Evolutionary conservation across 371 early-diverging fungal species (phyloP), one percentile per base, ranked within the genome.

Genomic region (Smittium culicis): DNA sequence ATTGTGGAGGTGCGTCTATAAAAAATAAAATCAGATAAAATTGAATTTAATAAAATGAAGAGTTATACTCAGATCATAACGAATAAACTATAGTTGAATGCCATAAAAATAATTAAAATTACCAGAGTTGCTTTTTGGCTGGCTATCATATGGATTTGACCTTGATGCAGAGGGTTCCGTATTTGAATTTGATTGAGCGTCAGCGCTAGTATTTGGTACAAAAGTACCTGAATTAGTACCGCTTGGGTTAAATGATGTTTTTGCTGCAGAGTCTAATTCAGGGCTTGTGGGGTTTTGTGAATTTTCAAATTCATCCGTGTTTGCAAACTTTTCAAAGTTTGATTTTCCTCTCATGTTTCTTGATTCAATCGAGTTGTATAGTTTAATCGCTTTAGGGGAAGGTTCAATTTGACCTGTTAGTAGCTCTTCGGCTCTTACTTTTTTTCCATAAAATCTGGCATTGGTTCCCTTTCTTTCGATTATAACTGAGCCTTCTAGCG

Each of bases 381-480:
- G 82, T 33, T 81, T 77, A 69, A 86, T 87, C 1, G 93, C 94
- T 68, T 87, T 86, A 0, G 87, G 86, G 0, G 77, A 77, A 2
- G 78, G 77, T 30, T 34, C 59, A 27, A 88, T 74, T 2, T 74
- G 69, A 24, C 96, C 96, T 0, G 81, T 77, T 16, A 97, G 79
- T 1, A 97, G 73, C 65, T 92, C 88, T 62, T 86, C 87, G 0
- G 94, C 89, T 35, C 84, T 73, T 16, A 93, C 86, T 34, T 81
- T 83, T 54, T 86, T 80, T 20, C 90, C 86, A 73, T 97, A 97
- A 72, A 94, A 88, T 45, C 86, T 85, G 45, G 88, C 88, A 74
- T 96, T 96, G 25, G 95, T 91, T 69, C 96, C 97, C 75, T 88
- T 92, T 57, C 97, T 82, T 73, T 94, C 92, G 1, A 93, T 54